Conservation (phyloP, 305 asterid genomes). For the Rubia tinctorum region DNA sequence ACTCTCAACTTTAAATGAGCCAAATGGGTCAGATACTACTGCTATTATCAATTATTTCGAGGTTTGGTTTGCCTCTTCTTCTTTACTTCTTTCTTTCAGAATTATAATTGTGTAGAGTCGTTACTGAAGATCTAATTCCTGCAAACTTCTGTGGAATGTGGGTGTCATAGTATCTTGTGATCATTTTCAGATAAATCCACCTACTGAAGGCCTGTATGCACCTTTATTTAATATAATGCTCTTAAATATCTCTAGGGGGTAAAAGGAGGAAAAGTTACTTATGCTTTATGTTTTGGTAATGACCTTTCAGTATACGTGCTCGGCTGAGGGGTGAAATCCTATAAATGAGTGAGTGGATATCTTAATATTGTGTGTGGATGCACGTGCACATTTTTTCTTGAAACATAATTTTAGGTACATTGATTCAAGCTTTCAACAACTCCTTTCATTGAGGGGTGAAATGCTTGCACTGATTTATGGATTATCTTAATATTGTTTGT, state of each 20-base stretch:
- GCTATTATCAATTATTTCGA: slow-evolving; percentile 63
- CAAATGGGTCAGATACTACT: slow-evolving; percentile 64
- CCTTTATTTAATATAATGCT: not conserved
- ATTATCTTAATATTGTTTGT: not conserved
- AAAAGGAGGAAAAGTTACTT: not conserved
- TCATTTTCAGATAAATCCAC: not conserved
- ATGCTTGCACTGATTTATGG: not conserved
- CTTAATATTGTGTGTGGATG: not conserved
- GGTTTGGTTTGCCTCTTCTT: slow-evolving; percentile 31
- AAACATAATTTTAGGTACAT: not conserved
- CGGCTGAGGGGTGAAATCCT: not conserved
- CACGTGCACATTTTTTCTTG: not conserved
- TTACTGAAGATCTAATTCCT: not conserved
- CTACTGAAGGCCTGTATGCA: not conserved
- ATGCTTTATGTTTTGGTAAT: not conserved
- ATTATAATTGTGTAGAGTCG: not conserved
- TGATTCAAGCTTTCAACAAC: not conserved
- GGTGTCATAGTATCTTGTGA: not conserved
- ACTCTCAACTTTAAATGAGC: slow-evolving; percentile 55
- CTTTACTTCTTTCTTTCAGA: slow-evolving; percentile 19
- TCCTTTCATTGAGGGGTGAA: not conserved
- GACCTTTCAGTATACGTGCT: not conserved
- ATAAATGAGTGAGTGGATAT: not conserved
- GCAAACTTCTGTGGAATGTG: not conserved
- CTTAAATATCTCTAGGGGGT: not conserved